Evolutionary conservation across 768 basidiomycete genomes (phyloP).

Genomic region (Sistotremastrum suecicum): DNA sequence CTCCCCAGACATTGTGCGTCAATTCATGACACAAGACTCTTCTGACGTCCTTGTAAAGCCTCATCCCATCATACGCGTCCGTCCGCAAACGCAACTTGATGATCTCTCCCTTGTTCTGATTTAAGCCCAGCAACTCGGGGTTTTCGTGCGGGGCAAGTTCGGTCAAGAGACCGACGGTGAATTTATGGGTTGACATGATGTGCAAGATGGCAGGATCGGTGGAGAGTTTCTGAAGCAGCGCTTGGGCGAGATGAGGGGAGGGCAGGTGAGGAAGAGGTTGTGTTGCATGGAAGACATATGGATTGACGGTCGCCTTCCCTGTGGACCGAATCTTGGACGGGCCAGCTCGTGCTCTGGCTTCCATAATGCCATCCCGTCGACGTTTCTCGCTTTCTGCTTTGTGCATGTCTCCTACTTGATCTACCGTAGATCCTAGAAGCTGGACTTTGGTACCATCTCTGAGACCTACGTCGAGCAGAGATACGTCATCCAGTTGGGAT

Average conservation of each 20-base stretch:
- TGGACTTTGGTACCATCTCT: conserved; percentile 54
- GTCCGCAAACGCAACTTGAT: conserved; percentile 62
- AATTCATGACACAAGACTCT: conserved; percentile 66
- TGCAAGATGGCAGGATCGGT: conserved; percentile 59
- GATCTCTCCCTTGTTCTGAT: conserved; percentile 42
- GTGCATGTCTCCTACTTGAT: conserved; percentile 41
- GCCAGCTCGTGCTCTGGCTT: conserved; percentile 40
- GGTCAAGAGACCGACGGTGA: conserved; percentile 54
- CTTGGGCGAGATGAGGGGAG: conserved; percentile 39
- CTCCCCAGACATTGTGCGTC: conserved; percentile 59
- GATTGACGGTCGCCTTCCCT: conserved; percentile 21
- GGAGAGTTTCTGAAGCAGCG: conserved; percentile 41
- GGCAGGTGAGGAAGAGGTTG: conserved; percentile 53
- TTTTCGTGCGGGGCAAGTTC: conserved; percentile 71
- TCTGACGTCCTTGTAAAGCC: conserved; percentile 47
- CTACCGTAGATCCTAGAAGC: conserved; percentile 50
- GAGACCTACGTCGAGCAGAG: conserved; percentile 35
- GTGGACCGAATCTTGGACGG: conserved; percentile 37
- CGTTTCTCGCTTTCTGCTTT: conserved; percentile 43
- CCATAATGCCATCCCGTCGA: conserved; percentile 42
- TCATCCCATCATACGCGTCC: conserved; percentile 58
- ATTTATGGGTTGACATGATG: conserved; percentile 56
- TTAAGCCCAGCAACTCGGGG: conserved; percentile 54
- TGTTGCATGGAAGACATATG: conserved; percentile 52
- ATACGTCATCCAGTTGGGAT: conserved; percentile 16